Percentiles rank a stretch among this genome's conserved stretches.
Conservation (phyloP, 1,284 basidiomycete genomes). For the Lentinula novae-zelandiae region DNA sequence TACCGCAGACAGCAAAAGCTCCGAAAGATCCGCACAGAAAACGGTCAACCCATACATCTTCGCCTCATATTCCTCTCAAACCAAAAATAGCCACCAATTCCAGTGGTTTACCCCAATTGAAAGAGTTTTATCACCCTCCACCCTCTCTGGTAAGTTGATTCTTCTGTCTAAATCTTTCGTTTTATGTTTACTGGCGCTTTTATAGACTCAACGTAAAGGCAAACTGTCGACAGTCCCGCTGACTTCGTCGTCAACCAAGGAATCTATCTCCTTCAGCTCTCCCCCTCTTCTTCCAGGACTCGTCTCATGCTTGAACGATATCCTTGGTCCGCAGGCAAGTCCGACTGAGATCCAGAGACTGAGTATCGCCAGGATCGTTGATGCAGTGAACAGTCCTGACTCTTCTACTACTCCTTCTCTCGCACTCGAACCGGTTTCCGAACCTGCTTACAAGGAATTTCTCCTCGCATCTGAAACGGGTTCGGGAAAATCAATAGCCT, state of each 20-base stretch:
- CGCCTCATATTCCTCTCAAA: not conserved
- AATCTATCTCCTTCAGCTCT: slow-evolving; percentile 42
- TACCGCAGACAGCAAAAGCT: not conserved
- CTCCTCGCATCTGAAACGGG: slow-evolving; percentile 86
- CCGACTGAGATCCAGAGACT: slow-evolving; percentile 78
- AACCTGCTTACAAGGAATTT: slow-evolving; percentile 23
- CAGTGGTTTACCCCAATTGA: not conserved
- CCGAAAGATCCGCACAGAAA: not conserved
- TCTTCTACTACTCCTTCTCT: not conserved
- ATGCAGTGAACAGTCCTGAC: slow-evolving; percentile 18
- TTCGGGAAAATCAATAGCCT: slow-evolving; percentile 88
- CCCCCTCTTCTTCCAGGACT: slow-evolving; percentile 68
- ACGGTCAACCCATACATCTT: not conserved
- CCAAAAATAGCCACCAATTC: not conserved
- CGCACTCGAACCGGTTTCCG: not conserved
- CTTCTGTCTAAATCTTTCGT: not conserved
- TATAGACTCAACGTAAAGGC: not conserved
- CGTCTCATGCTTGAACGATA: slow-evolving; percentile 47
- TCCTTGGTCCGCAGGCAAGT: slow-evolving; percentile 48
- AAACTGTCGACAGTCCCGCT: not conserved
- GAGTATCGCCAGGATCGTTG: slow-evolving; percentile 58
- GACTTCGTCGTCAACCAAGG: not conserved
- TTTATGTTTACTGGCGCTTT: not conserved
- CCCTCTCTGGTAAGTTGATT: not conserved
- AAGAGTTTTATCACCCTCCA: slow-evolving; percentile 1